These are phyloP conservation scores for Pythium rishiriense DNA, from an alignment of 352 stramenopile species.

Conservation along the genomic window DNA sequence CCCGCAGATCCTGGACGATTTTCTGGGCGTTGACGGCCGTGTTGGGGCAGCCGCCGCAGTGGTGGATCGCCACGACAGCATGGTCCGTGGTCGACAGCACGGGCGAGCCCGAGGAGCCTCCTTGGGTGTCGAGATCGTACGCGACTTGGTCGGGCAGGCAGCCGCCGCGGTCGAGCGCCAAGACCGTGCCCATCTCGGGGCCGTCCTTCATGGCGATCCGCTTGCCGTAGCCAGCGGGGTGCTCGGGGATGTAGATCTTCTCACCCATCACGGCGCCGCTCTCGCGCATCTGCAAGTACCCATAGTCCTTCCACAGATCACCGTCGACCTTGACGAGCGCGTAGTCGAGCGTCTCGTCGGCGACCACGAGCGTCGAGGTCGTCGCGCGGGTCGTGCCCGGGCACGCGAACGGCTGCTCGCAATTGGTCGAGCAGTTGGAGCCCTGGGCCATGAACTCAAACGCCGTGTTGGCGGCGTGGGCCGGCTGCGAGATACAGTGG, in stretches of 20 bases:
- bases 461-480: not conserved
- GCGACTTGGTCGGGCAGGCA: conserved; percentile 59
- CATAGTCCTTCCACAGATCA: too few relatives aligned
- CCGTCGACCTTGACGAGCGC: too few relatives aligned
- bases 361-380: too few relatives aligned
- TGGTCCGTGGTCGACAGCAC: conserved; percentile 60
- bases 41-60: conserved; percentile 76
- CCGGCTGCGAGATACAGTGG: too few relatives aligned
- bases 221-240: conserved; percentile 63
- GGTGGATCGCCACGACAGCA: conserved; percentile 59
- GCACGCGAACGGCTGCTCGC: too few relatives aligned
- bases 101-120: conserved; percentile 67
- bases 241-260: conserved; percentile 62
- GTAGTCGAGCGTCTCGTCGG: too few relatives aligned
- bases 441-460: too few relatives aligned
- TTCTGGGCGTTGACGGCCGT: conserved; percentile 68
- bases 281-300: too few relatives aligned
- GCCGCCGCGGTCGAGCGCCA: conserved; percentile 37
- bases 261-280: too few relatives aligned
- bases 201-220: conserved; percentile 61
- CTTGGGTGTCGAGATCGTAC: conserved; percentile 71
- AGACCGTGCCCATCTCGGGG: conserved; percentile 35
- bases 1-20: conserved; percentile 51
- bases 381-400: too few relatives aligned
- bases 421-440: too few relatives aligned